Evolutionary conservation across 768 basidiomycete genomes (phyloP).

Genomic region (Psilocybe azurescens): DNA sequence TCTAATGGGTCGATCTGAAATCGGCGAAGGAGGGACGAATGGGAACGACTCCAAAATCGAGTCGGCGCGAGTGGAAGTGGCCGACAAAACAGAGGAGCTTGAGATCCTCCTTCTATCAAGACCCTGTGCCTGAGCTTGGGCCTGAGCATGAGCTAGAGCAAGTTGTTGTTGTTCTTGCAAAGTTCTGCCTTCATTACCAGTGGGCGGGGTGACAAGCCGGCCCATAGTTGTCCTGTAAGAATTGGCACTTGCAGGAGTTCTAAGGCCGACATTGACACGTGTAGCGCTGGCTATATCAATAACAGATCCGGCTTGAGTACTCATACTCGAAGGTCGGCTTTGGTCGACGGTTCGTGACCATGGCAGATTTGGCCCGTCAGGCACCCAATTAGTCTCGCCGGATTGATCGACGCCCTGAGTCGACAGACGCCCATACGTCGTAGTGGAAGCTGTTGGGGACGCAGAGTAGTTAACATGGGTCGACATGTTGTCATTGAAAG

Average conservation of each 20-base stretch:
- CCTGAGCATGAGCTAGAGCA: constrained; percentile 66
- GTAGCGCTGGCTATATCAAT: constrained; percentile 69
- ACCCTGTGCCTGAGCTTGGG: constrained; percentile 60
- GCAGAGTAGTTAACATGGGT: constrained; percentile 40
- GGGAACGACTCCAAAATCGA: constrained; percentile 89
- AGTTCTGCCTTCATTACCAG: constrained; percentile 29
- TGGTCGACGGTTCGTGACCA: constrained; percentile 43
- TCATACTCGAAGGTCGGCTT: constrained; percentile 65
- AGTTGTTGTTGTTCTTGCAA: constrained; percentile 73
- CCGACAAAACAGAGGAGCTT: constrained; percentile 68
- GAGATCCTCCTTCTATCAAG: constrained; percentile 56
- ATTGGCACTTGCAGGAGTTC: constrained; percentile 39
- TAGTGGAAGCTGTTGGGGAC: constrained; percentile 36
- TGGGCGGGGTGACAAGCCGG: constrained; percentile 55
- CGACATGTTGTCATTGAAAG: constrained; percentile 69
- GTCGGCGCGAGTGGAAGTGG: constrained; percentile 75
- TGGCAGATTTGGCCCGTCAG: constrained; percentile 44
- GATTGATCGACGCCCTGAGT: constrained; percentile 19
- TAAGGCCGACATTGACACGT: constrained; percentile 67
- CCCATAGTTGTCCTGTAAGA: constrained; percentile 69
- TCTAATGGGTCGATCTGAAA: constrained; percentile 79
- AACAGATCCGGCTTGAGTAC: constrained; percentile 64
- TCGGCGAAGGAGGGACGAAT: constrained; percentile 89
- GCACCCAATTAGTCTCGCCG: constrained; percentile 41
- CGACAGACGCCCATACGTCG: constrained; percentile 42